Conservation (phyloP, 306 rosid genomes). For the Elaeagnus macrophylla region DNA sequence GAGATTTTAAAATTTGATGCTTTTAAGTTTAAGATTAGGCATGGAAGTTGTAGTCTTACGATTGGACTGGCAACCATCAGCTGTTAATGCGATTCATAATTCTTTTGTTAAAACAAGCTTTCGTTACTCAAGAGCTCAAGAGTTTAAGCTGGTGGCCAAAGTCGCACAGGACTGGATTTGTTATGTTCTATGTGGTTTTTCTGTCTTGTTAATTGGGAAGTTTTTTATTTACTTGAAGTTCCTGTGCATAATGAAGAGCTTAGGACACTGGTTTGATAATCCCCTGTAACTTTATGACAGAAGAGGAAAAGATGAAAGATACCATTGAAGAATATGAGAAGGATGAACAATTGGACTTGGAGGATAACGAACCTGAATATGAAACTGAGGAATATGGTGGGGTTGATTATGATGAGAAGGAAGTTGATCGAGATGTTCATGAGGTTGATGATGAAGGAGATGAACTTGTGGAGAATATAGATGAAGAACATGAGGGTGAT, state of each 20-base stretch:
- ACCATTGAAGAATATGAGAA: conserved; percentile 68
- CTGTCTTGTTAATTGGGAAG: conserved; percentile 10
- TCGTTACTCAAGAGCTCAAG: too few species aligned
- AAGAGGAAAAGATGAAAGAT: conserved; percentile 78
- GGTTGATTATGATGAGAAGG: conserved; percentile 93
- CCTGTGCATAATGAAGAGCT: conserved; percentile 19
- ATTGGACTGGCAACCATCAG: too few species aligned
- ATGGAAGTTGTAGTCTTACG: too few species aligned
- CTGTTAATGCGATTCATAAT: too few species aligned
- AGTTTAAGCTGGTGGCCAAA: too few species aligned
- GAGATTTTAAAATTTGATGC: too few species aligned
- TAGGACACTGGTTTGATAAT: conserved; percentile 25
- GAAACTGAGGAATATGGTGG: conserved; percentile 81
- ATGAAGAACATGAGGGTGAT: conserved; percentile 71
- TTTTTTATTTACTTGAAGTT: conserved; percentile 9
- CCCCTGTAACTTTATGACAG: conserved; percentile 48
- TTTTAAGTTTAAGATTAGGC: too few species aligned
- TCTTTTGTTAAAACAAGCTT: too few species aligned
- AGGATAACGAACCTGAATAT: conserved; percentile 89
- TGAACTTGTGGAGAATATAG: conserved; percentile 60
- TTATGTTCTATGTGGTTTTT: neutral
- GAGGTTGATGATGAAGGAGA: conserved; percentile 68
- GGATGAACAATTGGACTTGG: conserved; percentile 85
- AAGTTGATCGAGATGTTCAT: conserved; percentile 64
- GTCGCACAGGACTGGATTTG: too few species aligned